phyloP scores from a whole-genome alignment of 257 asterid species.

The Linaria vulgaris region DNA sequence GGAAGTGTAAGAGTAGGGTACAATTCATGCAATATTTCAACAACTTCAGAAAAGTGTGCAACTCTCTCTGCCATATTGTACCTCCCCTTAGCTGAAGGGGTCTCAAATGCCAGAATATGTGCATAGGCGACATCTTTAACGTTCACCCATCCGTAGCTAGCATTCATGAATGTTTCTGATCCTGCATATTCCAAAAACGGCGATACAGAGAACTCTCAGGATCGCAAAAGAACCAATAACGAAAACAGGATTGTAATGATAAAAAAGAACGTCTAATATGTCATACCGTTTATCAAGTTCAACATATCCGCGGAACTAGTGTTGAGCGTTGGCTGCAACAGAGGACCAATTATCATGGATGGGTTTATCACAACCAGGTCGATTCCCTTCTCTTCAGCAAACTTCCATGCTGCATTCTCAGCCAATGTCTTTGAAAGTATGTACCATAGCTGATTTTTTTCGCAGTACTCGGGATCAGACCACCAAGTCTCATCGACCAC shows the following conservation, averaged over 20 bases:
- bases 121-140: slow-evolving; percentile 68
- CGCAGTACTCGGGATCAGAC: slow-evolving; percentile 53
- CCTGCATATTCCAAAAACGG: slow-evolving; percentile 32
- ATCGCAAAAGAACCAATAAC: no score
- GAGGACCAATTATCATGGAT: slow-evolving; percentile 65
- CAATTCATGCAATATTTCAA: slow-evolving; percentile 41
- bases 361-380: slow-evolving; percentile 68
- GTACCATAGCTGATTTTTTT: slow-evolving; percentile 63
- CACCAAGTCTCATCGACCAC: slow-evolving; percentile 75
- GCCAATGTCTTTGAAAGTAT: slow-evolving; percentile 69
- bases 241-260: no score
- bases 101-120: slow-evolving; percentile 60
- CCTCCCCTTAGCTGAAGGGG: slow-evolving; percentile 60
- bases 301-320: slow-evolving; percentile 51
- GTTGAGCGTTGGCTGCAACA: slow-evolving; percentile 65
- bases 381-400: slow-evolving; percentile 55
- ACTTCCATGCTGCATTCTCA: slow-evolving; percentile 72
- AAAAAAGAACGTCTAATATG: no score
- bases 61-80: slow-evolving; percentile 48
- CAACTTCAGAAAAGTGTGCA: slow-evolving; percentile 51
- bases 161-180: slow-evolving; percentile 48
- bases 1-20: slow-evolving; percentile 52
- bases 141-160: slow-evolving; percentile 43
- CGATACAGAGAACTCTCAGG: no score
- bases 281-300: slow-evolving; percentile 49